Evolutionary conservation across 257 asterid species (phyloP).

Genomic region (Salvia hispanica): DNA sequence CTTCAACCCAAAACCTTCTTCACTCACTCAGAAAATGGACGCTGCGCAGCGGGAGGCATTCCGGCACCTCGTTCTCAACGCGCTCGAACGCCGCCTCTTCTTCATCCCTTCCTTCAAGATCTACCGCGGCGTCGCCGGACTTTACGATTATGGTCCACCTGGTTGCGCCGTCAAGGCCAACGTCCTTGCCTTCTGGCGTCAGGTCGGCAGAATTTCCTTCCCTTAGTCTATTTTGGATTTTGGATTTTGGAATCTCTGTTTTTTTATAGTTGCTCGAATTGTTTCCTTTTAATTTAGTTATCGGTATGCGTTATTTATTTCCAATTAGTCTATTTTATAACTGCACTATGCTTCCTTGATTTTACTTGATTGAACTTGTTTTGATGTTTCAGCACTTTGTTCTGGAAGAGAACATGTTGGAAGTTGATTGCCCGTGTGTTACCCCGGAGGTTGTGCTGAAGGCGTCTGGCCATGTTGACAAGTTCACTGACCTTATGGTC

Average conservation of each 20-base stretch:
- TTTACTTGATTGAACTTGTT: constrained; percentile 9
- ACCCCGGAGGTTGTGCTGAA: constrained; percentile 79
- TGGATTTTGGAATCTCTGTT: neutral
- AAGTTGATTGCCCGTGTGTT: constrained; percentile 85
- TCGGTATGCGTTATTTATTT: neutral
- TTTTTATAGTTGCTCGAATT: neutral
- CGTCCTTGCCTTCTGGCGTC: constrained; percentile 93
- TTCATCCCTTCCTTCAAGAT: constrained; percentile 81
- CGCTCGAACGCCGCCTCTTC: constrained; percentile 79
- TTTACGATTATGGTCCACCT: constrained; percentile 89
- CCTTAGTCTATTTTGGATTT: too few relatives aligned
- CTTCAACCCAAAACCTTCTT: neutral
- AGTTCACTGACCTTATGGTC: constrained; percentile 89
- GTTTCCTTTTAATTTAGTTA: neutral
- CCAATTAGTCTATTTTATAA: neutral
- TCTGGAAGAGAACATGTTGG: constrained; percentile 75
- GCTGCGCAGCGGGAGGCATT: constrained; percentile 63
- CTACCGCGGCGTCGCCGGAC: constrained; percentile 88
- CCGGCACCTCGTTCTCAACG: constrained; percentile 67
- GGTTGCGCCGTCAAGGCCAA: constrained; percentile 84
- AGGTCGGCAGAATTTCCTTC: constrained; percentile 42
- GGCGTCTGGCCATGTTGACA: constrained; percentile 89
- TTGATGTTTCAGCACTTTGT: constrained; percentile 69
- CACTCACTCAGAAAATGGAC: constrained; percentile 34
- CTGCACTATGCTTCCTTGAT: neutral